Evolutionary conservation across 768 basidiomycete genomes (phyloP), one percentile per base, ranked within the genome.

Genomic region (Mycena capillaripes): DNA sequence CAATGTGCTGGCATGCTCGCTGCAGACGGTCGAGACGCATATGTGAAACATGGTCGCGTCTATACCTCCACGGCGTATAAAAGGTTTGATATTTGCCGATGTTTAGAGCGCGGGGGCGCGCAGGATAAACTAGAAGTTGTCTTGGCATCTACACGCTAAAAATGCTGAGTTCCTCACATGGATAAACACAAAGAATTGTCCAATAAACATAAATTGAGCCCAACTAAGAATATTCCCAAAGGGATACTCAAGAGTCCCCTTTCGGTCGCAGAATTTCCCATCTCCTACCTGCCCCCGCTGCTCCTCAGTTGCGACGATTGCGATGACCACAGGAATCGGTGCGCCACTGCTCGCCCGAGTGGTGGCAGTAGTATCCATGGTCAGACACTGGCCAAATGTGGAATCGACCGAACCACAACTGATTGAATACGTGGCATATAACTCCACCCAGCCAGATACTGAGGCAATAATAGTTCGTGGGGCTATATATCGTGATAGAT

Each of bases 51-150:
- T 66, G 64, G 40, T 64, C 63, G 2, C 63, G 48, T 3, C 63
- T 48, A 53, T 25, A 64, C 32, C 34, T 7, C 63, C 63, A 64
- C 3, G 63, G 63, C 38, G 21, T 64, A 23, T 23, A 0, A n/a
- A 64, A 64, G 23, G 63, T 64, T 40, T 64, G 63, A 23, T 64
- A 53, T 40, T 53, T 64, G 12, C 53, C 14, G 7, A 53, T 36
- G 16, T 55, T 53, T 9, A 66, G 23, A 0, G 64, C 36, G 30
- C 44, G 34, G 2, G 64, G 23, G 7, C 38, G 38, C 1, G 12
- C 19, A 23, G 19, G 19, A 52, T 68, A 50, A 21, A 56, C 64
- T 66, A 14, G 21, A 19, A n/a, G 38, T 21, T 36, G 12, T 36
- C 16, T 46, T 29, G 19, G 11, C 11, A 25, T 61, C 12, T 53